phyloP scores from a whole-genome alignment of 768 basidiomycete genomes.

The Podaxis sp. region DNA sequence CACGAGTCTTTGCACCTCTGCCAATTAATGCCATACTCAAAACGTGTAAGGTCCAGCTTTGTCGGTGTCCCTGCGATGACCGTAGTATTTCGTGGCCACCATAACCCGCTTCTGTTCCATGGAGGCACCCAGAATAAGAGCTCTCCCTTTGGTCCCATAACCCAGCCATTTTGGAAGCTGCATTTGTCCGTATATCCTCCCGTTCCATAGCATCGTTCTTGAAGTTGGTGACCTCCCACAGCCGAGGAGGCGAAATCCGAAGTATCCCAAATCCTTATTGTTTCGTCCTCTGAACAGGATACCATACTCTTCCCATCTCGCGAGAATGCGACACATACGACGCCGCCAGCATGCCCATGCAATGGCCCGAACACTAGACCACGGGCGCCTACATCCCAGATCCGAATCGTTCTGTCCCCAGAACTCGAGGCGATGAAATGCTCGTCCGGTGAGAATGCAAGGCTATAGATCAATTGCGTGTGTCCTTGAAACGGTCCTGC shows the following conservation, averaged over 20 bases:
- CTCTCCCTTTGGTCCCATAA: conserved; percentile 9
- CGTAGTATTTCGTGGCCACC: conserved; percentile 22
- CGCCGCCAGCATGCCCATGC: not conserved
- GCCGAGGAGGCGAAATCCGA: not conserved
- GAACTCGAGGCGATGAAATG: conserved; percentile 13
- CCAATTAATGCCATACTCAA: conserved; percentile 17
- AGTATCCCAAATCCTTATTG: conserved; percentile 34
- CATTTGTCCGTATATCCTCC: conserved; percentile 9
- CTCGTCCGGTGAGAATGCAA: conserved; percentile 27
- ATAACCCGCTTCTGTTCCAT: conserved; percentile 21
- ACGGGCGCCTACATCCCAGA: conserved; percentile 10
- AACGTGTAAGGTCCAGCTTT: conserved; percentile 17
- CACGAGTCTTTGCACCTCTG: not conserved
- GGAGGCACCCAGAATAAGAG: conserved; percentile 25
- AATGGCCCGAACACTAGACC: not conserved
- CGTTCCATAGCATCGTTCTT: not conserved
- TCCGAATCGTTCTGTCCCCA: conserved; percentile 7
- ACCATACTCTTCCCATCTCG: conserved; percentile 32
- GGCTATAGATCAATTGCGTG: conserved; percentile 32
- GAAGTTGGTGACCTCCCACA: not conserved
- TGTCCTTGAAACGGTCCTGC: conserved; percentile 28
- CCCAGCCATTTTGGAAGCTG: conserved; percentile 16
- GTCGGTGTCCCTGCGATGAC: conserved; percentile 21
- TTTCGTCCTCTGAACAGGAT: conserved; percentile 36
- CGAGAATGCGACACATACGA: conserved; percentile 8